Conservation (phyloP, 2,329 filamentous ascomycete genomes). For the Daldinia sp. region DNA sequence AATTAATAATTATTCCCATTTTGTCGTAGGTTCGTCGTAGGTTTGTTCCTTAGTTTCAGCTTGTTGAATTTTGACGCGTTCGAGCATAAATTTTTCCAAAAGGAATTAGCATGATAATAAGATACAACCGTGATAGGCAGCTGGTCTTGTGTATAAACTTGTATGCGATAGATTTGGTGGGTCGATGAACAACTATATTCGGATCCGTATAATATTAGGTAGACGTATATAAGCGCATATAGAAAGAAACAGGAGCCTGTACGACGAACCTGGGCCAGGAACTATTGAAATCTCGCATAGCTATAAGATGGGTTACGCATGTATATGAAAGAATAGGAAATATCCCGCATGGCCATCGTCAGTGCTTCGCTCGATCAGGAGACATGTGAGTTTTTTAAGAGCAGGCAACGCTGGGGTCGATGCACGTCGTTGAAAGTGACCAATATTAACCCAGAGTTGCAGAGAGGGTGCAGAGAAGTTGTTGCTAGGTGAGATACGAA, state of each 20-base stretch:
- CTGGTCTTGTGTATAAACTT: neutral
- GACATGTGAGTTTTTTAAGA: slow-evolving; percentile 5
- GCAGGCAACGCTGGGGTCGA: slow-evolving; percentile 14
- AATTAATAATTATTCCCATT: neutral
- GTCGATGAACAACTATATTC: neutral
- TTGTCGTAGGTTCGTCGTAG: neutral
- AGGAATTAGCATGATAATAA: neutral
- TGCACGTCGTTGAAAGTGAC: slow-evolving; percentile 9
- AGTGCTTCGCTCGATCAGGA: neutral
- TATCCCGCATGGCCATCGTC: neutral
- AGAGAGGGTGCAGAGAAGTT: no score
- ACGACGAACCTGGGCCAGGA: neutral
- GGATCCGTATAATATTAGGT: no score
- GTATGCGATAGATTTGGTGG: neutral
- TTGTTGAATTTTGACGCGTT: neutral
- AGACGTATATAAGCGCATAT: no score
- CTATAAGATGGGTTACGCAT: no score
- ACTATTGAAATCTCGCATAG: neutral
- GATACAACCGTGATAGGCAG: neutral
- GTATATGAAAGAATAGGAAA: neutral
- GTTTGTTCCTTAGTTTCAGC: neutral
- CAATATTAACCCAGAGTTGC: neutral
- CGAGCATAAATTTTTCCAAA: neutral
- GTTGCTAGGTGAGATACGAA: neutral
- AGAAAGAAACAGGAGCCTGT: neutral